Evolutionary conservation across 805 yeast genomes (phyloP).

Genomic region (Crinitomyces ghanaensis): DNA sequence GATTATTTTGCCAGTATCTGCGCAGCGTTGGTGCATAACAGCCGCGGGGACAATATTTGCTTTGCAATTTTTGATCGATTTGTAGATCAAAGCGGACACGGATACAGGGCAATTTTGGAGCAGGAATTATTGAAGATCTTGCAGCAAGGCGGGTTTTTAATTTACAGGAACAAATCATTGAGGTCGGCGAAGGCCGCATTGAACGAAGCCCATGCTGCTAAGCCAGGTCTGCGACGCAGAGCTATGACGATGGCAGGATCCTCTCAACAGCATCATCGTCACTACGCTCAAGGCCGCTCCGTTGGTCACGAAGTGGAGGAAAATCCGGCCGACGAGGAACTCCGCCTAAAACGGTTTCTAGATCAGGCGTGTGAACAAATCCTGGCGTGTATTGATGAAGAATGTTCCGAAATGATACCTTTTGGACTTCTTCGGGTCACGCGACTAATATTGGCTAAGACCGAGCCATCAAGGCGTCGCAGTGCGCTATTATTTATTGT

Average conservation of each 20-base stretch:
- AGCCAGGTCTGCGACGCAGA: too few species aligned
- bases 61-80: conserved; percentile 15
- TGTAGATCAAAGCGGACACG: conserved; percentile 9
- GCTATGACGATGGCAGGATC: too few species aligned
- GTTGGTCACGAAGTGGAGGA: too few species aligned
- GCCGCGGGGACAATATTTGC: conserved; percentile 13
- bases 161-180: too few species aligned
- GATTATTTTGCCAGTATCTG: conserved; percentile 21
- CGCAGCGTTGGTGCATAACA: conserved; percentile 13
- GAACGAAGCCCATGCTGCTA: too few species aligned
- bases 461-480: too few species aligned
- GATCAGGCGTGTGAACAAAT: conserved; percentile 6
- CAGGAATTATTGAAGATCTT: conserved; percentile 10
- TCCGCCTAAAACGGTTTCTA: too few species aligned
- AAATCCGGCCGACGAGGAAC: too few species aligned
- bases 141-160: conserved; percentile 17
- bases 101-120: conserved; percentile 10
- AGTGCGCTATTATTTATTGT: conserved; percentile 9
- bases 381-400: conserved; percentile 10
- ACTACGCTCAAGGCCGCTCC: too few species aligned
- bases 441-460: too few species aligned
- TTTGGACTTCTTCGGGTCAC: conserved; percentile 11
- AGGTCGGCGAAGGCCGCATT: too few species aligned
- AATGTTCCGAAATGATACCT: conserved; percentile 14
- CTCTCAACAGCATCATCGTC: too few species aligned